A percentile compares a stretch with the other conserved stretches of the same genome.
These are phyloP conservation scores for Camelina neglecta DNA, from an alignment of 345 rosid genomes.

Conservation along the genomic window DNA sequence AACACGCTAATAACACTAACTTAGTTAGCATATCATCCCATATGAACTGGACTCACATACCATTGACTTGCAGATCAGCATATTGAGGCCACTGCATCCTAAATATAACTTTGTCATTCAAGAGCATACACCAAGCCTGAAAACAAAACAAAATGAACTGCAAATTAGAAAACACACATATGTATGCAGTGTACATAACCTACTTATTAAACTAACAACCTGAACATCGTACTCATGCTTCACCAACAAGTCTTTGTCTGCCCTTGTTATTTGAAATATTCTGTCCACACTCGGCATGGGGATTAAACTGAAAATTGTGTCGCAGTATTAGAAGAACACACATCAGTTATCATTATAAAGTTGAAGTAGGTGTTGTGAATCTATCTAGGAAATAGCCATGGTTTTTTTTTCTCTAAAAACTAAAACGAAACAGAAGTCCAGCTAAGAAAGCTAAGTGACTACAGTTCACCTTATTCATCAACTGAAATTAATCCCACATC, in stretches of 20 bases:
- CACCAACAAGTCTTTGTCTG: constrained; percentile 65
- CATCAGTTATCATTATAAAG: background rate
- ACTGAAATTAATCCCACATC: constrained; percentile 11
- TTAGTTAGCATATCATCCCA: constrained; percentile 9
- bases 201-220: constrained; percentile 50
- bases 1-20: constrained; percentile 14
- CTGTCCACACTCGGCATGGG: constrained; percentile 72
- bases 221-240: constrained; percentile 80
- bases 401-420: constrained; percentile 4
- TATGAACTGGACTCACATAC: constrained; percentile 50
- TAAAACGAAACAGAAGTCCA: constrained; percentile 25
- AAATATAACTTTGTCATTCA: constrained; percentile 94
- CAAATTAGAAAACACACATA: constrained; percentile 29
- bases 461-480: constrained; percentile 17
- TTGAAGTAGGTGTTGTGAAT: constrained; percentile 11
- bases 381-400: constrained; percentile 6
- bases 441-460: constrained; percentile 3
- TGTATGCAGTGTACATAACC: background rate
- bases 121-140: constrained; percentile 98
- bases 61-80: constrained; percentile 93
- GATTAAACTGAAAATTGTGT: constrained; percentile 57
- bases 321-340: constrained; percentile 24
- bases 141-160: constrained; percentile 22
- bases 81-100: constrained; percentile 99
- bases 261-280: constrained; percentile 72